These are phyloP conservation scores for Colletotrichum lini DNA, from an alignment of 2,329 filamentous ascomycete genomes.

Conservation along the genomic window DNA sequence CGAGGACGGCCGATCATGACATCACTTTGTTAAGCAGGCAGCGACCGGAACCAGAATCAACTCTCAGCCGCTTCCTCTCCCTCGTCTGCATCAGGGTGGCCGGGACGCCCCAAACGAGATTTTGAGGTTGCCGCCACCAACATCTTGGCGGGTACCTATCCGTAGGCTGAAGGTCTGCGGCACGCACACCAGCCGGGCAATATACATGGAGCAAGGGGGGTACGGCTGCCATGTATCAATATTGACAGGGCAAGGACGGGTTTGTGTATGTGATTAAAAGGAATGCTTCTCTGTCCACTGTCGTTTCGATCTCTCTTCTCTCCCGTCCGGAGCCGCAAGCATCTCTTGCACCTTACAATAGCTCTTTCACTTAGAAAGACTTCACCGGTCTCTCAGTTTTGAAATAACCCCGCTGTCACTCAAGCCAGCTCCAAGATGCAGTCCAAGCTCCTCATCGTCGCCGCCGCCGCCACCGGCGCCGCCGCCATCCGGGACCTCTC, in stretches of 20 bases:
- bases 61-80: not conserved
- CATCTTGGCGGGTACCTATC: not conserved
- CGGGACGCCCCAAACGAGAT: not conserved
- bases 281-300: not conserved
- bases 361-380: too few relatives aligned
- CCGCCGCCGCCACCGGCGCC: slow-evolving; percentile 20
- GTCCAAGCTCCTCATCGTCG: slow-evolving; percentile 34
- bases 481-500: slow-evolving; percentile 31
- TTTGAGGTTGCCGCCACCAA: not conserved
- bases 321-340: not conserved
- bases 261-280: not conserved
- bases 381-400: not conserved
- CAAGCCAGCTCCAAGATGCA: slow-evolving; percentile 20
- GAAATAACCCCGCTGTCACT: not conserved
- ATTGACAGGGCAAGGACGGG: not conserved
- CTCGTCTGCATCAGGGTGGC: not conserved
- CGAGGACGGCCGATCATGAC: slow-evolving; percentile 3
- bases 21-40: not conserved
- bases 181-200: not conserved
- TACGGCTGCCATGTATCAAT: too few relatives aligned
- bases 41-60: not conserved
- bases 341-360: not conserved
- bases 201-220: not conserved
- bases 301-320: not conserved
- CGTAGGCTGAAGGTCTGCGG: too few relatives aligned